Evolutionary conservation across 129 eudicot species (phyloP).

Genomic region (Flaveria trinervia): DNA sequence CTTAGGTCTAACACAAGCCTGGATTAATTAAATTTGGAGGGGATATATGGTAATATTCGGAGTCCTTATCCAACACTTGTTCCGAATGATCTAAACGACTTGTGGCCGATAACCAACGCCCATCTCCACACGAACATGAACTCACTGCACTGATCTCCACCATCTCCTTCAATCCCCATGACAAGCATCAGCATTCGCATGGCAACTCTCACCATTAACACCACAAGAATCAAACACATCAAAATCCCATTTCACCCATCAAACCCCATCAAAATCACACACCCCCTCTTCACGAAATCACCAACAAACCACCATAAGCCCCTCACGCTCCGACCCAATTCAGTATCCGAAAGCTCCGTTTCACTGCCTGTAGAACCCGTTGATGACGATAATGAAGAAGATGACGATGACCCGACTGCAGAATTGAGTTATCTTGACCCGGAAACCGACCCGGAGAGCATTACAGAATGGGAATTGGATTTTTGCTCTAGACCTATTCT

Average conservation of each 20-base stretch:
- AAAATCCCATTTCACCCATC: conserved; percentile 28
- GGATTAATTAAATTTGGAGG: neutral
- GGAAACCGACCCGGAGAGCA: conserved; percentile 72
- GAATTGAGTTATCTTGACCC: conserved; percentile 88
- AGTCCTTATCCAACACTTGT: conserved; percentile 26
- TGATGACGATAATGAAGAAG: conserved; percentile 39
- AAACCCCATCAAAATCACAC: conserved; percentile 35
- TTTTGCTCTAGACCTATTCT: conserved; percentile 96
- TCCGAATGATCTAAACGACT: neutral
- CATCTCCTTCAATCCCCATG: conserved; percentile 24
- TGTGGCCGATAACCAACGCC: conserved; percentile 38
- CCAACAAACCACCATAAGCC: conserved; percentile 19
- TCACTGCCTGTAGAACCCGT: conserved; percentile 44
- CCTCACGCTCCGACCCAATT: conserved; percentile 40
- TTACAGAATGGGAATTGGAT: conserved; percentile 91
- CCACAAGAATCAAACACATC: conserved; percentile 53
- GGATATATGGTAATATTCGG: neutral
- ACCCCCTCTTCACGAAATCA: conserved; percentile 27
- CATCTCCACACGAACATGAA: conserved; percentile 9
- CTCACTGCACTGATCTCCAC: neutral
- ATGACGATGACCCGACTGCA: conserved; percentile 75
- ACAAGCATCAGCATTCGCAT: conserved; percentile 36
- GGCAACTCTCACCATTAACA: conserved; percentile 70
- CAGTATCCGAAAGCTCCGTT: conserved; percentile 68
- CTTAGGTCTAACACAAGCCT: too few relatives aligned